phyloP scores from a whole-genome alignment of 352 stramenopile species.

The Phytophthora tentaculata region DNA sequence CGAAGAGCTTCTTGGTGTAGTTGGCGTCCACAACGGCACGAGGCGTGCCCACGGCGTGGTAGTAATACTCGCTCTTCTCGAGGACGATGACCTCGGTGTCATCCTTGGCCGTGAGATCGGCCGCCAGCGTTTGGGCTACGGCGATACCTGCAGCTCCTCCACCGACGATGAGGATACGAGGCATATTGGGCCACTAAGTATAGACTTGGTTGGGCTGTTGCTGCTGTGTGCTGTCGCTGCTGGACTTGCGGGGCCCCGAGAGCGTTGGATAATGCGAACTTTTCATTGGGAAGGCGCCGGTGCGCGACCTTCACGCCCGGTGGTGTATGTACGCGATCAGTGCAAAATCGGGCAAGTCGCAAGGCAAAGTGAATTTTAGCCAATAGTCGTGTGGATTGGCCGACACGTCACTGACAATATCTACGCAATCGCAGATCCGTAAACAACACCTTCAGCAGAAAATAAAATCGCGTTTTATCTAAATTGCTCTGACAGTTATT shows the following conservation, averaged over 20 bases:
- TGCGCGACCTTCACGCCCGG: too few species aligned
- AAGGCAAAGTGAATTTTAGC: neutral
- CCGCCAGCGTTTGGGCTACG: slow-evolving; percentile 46
- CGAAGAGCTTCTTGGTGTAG: slow-evolving; percentile 61
- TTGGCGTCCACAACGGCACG: slow-evolving; percentile 50
- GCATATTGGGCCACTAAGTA: slow-evolving; percentile 21
- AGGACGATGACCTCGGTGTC: slow-evolving; percentile 51
- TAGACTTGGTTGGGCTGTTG: neutral
- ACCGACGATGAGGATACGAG: slow-evolving; percentile 62
- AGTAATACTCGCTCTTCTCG: slow-evolving; percentile 65
- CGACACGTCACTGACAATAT: neutral
- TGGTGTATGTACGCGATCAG: neutral
- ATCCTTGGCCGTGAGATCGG: slow-evolving; percentile 40
- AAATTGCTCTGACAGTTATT: too few species aligned
- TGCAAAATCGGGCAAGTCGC: neutral
- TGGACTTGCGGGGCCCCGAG: slow-evolving; percentile 1
- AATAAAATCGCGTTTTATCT: too few species aligned
- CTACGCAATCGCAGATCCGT: neutral
- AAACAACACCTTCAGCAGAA: too few species aligned
- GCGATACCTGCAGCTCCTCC: slow-evolving; percentile 54
- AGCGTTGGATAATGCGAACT: neutral
- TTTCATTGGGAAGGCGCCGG: too few species aligned
- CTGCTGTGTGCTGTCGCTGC: neutral
- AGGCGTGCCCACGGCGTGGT: slow-evolving; percentile 50
- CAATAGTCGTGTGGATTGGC: neutral